These are phyloP conservation scores for Sclerotinia sclerotiorum DNA, from an alignment of 2,329 filamentous ascomycete genomes.

Conservation along the genomic window DNA sequence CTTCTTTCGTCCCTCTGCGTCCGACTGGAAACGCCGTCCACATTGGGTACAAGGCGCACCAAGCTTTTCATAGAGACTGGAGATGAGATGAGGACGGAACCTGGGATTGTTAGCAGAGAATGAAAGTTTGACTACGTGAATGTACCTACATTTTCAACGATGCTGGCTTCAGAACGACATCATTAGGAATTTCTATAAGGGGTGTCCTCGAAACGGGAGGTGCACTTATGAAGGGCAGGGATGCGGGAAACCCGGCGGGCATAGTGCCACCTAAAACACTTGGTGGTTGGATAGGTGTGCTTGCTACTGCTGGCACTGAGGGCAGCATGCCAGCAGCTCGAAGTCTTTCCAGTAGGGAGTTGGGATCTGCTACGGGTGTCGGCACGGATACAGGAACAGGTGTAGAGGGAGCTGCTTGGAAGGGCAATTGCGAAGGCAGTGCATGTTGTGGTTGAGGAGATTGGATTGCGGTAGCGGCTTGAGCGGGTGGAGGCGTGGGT, in stretches of 20 bases:
- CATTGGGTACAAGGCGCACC: constrained; percentile 90
- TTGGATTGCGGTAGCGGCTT: constrained; percentile 45
- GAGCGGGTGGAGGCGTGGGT: constrained; percentile 47
- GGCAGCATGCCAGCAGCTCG: constrained; percentile 66
- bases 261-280: constrained; percentile 45
- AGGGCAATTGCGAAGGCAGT: constrained; percentile 40
- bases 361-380: constrained; percentile 42
- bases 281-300: constrained; percentile 42
- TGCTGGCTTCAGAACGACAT: constrained; percentile 61
- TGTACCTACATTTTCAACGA: constrained; percentile 70
- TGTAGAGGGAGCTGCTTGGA: constrained; percentile 37
- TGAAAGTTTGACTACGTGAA: background rate
- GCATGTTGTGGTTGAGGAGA: constrained; percentile 51
- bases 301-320: constrained; percentile 44
- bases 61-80: constrained; percentile 74
- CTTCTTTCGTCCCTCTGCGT: constrained; percentile 75
- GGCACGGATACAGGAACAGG: constrained; percentile 42
- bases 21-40: constrained; percentile 78
- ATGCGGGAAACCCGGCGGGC: constrained; percentile 43
- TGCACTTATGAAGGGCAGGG: constrained; percentile 30
- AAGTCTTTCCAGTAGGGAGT: constrained; percentile 65
- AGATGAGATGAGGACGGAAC: constrained; percentile 71
- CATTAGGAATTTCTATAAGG: constrained; percentile 42
- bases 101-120: constrained; percentile 44
- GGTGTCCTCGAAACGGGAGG: constrained; percentile 34